Evolutionary conservation across 2,329 filamentous ascomycete species (phyloP).

Genomic region (Fusarium subtropicale): DNA sequence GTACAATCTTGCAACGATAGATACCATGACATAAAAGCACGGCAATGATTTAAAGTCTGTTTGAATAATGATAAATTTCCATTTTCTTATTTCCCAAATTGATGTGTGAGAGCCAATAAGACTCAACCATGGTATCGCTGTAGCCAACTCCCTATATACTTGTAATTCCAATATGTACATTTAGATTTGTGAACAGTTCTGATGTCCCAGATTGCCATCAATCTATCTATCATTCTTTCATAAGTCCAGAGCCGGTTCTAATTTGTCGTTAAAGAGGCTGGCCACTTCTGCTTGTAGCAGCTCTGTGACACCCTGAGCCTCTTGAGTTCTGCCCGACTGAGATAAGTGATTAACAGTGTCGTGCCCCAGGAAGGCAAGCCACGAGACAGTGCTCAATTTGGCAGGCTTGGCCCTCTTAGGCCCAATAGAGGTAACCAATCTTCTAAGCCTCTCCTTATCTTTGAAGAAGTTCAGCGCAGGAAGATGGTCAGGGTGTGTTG

Average conservation of each 20-base stretch:
- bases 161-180: constrained; percentile 28
- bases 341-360: constrained; percentile 61
- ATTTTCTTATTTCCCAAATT: constrained; percentile 11
- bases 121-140: constrained; percentile 30
- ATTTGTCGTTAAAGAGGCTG: constrained; percentile 44
- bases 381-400: constrained; percentile 50
- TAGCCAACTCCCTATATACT: constrained; percentile 16
- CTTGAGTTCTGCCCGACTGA: constrained; percentile 53
- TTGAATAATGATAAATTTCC: constrained; percentile 6
- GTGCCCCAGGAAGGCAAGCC: constrained; percentile 57
- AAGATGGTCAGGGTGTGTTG: constrained; percentile 60
- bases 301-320: constrained; percentile 56
- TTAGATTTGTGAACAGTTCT: background rate
- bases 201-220: background rate
- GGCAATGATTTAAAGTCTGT: constrained; percentile 15
- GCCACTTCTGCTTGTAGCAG: constrained; percentile 54
- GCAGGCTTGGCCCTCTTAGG: constrained; percentile 46
- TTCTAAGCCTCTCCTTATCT: constrained; percentile 49
- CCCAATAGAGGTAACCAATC: constrained; percentile 42
- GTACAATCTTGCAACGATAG: constrained; percentile 26
- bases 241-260: constrained; percentile 38
- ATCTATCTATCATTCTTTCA: background rate
- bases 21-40: constrained; percentile 39
- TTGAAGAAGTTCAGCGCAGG: constrained; percentile 61
- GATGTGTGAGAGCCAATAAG: constrained; percentile 6